phyloP scores from a whole-genome alignment of 257 asterid species.

The Ligustrum vulgare region DNA sequence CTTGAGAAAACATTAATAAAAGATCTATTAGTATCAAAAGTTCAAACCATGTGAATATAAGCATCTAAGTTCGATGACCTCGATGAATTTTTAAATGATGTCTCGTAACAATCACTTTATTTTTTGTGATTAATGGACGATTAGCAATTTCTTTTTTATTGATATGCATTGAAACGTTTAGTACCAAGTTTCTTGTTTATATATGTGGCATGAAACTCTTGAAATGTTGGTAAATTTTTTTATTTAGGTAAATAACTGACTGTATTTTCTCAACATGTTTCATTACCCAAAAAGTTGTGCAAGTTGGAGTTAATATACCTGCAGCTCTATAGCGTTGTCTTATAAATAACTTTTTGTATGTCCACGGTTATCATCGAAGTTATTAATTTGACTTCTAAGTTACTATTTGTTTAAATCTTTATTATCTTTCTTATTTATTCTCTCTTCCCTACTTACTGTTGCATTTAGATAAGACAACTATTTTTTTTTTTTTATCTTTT shows the following conservation, averaged over 20 bases:
- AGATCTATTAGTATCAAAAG: not conserved
- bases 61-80: not conserved
- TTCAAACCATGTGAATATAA: not conserved
- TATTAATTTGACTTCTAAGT: not conserved
- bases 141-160: constrained; percentile 19
- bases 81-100: not conserved
- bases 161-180: constrained; percentile 9
- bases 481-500: not conserved
- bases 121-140: constrained; percentile 1
- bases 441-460: constrained; percentile 15
- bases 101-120: not conserved
- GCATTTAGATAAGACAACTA: not conserved
- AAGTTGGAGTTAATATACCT: not conserved
- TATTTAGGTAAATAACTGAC: not conserved
- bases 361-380: not conserved
- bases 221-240: not conserved
- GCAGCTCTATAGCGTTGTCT: not conserved
- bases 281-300: not conserved
- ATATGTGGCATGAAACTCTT: not conserved
- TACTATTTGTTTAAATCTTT: not conserved
- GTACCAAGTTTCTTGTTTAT: not conserved
- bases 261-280: not conserved
- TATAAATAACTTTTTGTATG: not conserved
- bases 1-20: not conserved
- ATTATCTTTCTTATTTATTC: constrained; percentile 1